These are phyloP conservation scores for Penicillium digitatum DNA, from an alignment of 2,329 filamentous ascomycete species.

Conservation along the genomic window DNA sequence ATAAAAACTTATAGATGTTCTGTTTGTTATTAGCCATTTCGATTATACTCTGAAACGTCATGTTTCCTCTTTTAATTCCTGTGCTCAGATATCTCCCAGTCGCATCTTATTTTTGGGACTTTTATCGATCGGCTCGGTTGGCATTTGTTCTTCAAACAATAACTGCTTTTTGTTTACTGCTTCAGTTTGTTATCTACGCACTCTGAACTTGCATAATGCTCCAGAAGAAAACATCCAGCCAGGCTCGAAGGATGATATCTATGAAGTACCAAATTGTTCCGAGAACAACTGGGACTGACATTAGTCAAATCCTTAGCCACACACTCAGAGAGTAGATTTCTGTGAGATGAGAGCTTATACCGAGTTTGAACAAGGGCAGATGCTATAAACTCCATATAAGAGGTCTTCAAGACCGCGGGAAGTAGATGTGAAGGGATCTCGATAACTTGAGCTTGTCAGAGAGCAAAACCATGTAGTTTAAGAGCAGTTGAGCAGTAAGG, in stretches of 20 bases:
- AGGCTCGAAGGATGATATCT: neutral
- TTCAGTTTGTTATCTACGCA: neutral
- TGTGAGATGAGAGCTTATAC: neutral
- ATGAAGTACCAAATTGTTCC: neutral
- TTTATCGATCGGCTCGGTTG: neutral
- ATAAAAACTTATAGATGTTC: conserved; percentile 20
- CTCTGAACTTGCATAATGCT: no score
- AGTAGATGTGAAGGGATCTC: neutral
- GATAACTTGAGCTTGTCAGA: neutral
- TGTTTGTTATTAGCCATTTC: conserved; percentile 22
- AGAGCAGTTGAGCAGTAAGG: neutral
- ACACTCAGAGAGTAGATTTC: neutral
- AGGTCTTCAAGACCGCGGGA: neutral
- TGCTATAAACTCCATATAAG: neutral
- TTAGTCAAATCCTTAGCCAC: no score
- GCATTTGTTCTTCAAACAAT: neutral
- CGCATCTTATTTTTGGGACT: neutral
- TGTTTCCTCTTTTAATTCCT: neutral
- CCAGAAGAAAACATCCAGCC: neutral
- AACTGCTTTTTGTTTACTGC: neutral
- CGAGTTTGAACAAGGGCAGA: neutral
- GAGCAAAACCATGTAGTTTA: neutral
- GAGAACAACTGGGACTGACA: neutral
- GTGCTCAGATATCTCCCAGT: conserved; percentile 4
- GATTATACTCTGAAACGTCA: conserved; percentile 9